phyloP scores from a whole-genome alignment of 148 eudicot genomes.

The Simmondsia chinensis region DNA sequence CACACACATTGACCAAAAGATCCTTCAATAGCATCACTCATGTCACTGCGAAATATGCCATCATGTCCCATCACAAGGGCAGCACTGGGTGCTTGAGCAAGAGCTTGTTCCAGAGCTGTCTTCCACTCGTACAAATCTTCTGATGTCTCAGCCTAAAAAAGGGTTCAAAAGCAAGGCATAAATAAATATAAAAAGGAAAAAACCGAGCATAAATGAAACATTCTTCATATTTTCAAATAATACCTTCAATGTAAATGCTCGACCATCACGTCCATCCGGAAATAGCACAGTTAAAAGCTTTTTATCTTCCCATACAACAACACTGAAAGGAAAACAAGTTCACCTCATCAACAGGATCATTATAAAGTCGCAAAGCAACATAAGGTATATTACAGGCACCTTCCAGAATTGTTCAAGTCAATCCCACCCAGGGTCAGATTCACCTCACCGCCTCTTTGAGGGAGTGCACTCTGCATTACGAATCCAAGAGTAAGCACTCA shows the following conservation, averaged over 20 bases:
- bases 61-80: constrained; percentile 98
- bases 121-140: constrained; percentile 98
- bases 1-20: constrained; percentile 80
- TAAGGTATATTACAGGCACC: constrained; percentile 31
- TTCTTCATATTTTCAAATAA: not conserved
- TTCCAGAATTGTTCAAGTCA: constrained; percentile 98
- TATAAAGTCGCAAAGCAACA: constrained; percentile 2
- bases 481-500: constrained; percentile 3
- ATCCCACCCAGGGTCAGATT: constrained; percentile 96
- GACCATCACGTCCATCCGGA: constrained; percentile 98
- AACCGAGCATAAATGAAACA: not conserved
- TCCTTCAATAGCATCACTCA: constrained; percentile 68
- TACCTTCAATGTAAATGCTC: constrained; percentile 98
- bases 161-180: not conserved
- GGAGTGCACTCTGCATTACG: constrained; percentile 70
- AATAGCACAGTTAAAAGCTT: constrained; percentile 86
- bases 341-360: constrained; percentile 4
- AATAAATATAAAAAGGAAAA: not conserved
- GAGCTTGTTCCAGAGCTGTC: constrained; percentile 90
- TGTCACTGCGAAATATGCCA: constrained; percentile 86
- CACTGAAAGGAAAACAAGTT: constrained; percentile 41
- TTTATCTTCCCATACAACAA: constrained; percentile 98
- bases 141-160: constrained; percentile 78
- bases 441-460: constrained; percentile 97
- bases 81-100: constrained; percentile 98